Evolutionary conservation across 176 grass and related monocot species (phyloP), one percentile per base, ranked within the genome.

Genomic region (Oropetium thomaeum): DNA sequence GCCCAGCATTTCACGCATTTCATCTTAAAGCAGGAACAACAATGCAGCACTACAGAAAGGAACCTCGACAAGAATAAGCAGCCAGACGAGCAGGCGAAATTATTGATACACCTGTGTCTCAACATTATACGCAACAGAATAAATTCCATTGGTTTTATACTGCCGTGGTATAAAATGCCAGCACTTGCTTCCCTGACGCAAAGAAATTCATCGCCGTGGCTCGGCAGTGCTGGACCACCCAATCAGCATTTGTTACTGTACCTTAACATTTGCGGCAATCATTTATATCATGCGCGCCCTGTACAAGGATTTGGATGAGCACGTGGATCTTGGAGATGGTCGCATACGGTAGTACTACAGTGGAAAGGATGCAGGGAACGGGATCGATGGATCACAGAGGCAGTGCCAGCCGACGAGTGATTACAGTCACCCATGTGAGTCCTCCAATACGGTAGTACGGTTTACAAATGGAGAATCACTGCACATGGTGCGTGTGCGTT

Each of bases 391-490:
- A 63, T 53, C 19, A 31, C 19, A 31, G 65, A 69, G 2, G 25
- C 22, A 60, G 55, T 20, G 32, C 38, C 64, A 75, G 64, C n/a
- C n/a, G n/a, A n/a, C n/a, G 71, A 79, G 70, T 82, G 84, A 64
- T 68, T 85, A 79, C 55, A 81, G 64, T 82, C 73, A 76, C 54
- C 81, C 85, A 88, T 92, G 85, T 83, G 82, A 67, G 47, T 17
- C n/a, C 67, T 45, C 39, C 72, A 8, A 76, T n/a, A n/a, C n/a
- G n/a, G n/a, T n/a, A n/a, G 55, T 65, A 85, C 61, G 22, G 78
- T 88, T 88, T 66, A 64, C 45, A 67, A 69, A 49, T 49, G 44
- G 66, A 75, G 89, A 88, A 88, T 88, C 85, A 79, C 74, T 48
- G 33, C 85, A 92, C 85, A 85, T 88, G 89, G n/a, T 3, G 85